phyloP scores from a whole-genome alignment of 495 filamentous ascomycete species.

The Penicillium silybi region DNA sequence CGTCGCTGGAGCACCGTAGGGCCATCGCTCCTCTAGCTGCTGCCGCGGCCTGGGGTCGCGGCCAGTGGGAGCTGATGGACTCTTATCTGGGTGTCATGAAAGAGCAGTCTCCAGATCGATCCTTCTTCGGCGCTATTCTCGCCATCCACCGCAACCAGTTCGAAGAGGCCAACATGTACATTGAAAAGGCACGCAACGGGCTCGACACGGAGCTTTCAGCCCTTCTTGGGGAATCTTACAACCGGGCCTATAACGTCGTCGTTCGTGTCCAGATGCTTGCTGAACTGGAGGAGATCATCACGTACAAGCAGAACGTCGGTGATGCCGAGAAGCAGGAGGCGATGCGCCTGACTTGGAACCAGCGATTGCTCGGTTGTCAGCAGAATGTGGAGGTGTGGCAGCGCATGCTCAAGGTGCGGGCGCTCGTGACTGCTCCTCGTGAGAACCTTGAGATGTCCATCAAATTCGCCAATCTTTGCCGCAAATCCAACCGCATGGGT shows the following conservation, averaged over 20 bases:
- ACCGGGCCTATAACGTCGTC: constrained; percentile 90
- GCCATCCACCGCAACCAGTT: constrained; percentile 93
- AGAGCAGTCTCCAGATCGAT: constrained; percentile 82
- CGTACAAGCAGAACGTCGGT: constrained; percentile 83
- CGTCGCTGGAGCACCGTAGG: constrained; percentile 75
- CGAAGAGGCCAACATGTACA: constrained; percentile 75
- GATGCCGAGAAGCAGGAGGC: constrained; percentile 80
- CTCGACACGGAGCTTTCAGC: constrained; percentile 94
- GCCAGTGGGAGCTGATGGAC: constrained; percentile 97
- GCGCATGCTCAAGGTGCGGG: constrained; percentile 91
- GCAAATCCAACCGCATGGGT: constrained; percentile 90
- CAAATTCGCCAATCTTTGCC: constrained; percentile 96
- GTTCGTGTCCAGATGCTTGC: constrained; percentile 98
- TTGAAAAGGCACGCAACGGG: constrained; percentile 87
- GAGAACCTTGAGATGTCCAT: constrained; percentile 99
- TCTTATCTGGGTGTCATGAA: constrained; percentile 95
- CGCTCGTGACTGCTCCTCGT: constrained; percentile 80
- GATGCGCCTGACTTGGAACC: constrained; percentile 93
- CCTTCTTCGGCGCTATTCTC: constrained; percentile 95
- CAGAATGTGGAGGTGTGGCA: constrained; percentile 98
- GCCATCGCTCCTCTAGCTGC: constrained; percentile 89
- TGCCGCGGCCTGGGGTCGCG: constrained; percentile 94
- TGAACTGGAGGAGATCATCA: constrained; percentile 95
- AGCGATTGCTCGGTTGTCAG: constrained; percentile 88
- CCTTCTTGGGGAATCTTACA: constrained; percentile 93